Evolutionary conservation across 805 yeast species (phyloP), one percentile per base, ranked within the genome.

Genomic region (Ogataea parapolymorpha): DNA sequence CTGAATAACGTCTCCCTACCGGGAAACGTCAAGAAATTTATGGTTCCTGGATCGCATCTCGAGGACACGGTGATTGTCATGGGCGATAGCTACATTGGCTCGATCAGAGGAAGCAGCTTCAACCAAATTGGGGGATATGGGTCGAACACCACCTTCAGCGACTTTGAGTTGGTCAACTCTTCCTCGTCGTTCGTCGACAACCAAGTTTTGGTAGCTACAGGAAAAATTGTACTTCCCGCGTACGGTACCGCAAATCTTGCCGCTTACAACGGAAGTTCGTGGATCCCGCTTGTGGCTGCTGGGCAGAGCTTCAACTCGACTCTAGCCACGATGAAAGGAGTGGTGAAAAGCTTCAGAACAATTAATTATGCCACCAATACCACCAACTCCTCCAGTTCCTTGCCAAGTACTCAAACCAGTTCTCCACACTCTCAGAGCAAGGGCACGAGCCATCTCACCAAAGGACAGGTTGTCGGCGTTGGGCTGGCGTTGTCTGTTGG

Each of bases 381-480:
- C 44, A 12, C 45, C 11, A 27, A 42, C 5, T 20, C 39, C 2
- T 3, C 45, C 12, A 22, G 26, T 28, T 30, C 32, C 32, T 22
- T 51, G 7, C 9, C 41, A 2, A 2, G 24, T 6, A 24, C 37
- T 2, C n/a, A 35, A 12, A 16, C 33, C 18, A 23, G 14, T 18
- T 16, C 18, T 10, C 10, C 16, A 10, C 16, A 13, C 11, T 4
- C 33, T 11, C 12, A 46, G 5, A 28, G 29, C 3, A 10, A 37
- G 12, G 44, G 41, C 13, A 13, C 27, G 6, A 24, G 37, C 10
- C 48, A 56, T 41, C 65, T 72, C 61, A 61, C 69, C 10, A 58
- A 76, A 15, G 90, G 93, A 0, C 81, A 73, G 51, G 80, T 84
- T 22, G 88, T 82, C 3, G 72, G 85, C 22, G 74, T 84, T 32